Evolutionary conservation across 169 alveolate genomes (phyloP).

Genomic region (Cryptosporidium muris): DNA sequence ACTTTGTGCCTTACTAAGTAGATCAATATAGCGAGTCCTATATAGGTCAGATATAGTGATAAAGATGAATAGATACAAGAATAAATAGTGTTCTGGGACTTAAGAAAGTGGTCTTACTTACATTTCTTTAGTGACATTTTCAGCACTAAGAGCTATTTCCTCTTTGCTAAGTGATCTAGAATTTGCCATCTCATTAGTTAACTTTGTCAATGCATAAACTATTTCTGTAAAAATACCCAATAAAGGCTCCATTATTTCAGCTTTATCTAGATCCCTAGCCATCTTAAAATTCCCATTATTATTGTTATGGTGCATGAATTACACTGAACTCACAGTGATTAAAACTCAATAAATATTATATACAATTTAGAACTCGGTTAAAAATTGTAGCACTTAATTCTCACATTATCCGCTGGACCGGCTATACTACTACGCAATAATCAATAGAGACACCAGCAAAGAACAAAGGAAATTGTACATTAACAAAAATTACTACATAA

Average conservation of each 20-base stretch:
- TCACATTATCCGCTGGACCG: no score
- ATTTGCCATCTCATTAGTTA: slow-evolving; percentile 24
- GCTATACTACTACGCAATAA: no score
- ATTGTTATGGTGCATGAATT: no score
- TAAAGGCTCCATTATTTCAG: slow-evolving; percentile 28
- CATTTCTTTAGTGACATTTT: slow-evolving; percentile 15
- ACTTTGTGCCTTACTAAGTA: slow-evolving; percentile 14
- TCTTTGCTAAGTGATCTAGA: background rate
- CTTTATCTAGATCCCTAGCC: slow-evolving; percentile 5
- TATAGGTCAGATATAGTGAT: background rate
- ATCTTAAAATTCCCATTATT: no score
- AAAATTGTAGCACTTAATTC: no score
- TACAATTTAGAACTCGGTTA: no score
- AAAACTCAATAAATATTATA: no score
- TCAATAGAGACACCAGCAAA: no score
- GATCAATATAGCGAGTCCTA: slow-evolving; percentile 18
- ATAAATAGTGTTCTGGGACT: background rate
- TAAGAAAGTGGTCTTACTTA: slow-evolving; percentile 1
- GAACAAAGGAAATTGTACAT: no score
- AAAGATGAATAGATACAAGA: background rate
- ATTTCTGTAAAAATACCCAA: slow-evolving; percentile 36
- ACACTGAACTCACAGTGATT: no score
- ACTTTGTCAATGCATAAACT: slow-evolving; percentile 11
- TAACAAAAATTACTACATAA: no score
- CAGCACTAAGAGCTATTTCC: background rate